These are phyloP conservation scores for Hemileia vastatrix DNA, from an alignment of 1,284 basidiomycete species.

Conservation along the genomic window DNA sequence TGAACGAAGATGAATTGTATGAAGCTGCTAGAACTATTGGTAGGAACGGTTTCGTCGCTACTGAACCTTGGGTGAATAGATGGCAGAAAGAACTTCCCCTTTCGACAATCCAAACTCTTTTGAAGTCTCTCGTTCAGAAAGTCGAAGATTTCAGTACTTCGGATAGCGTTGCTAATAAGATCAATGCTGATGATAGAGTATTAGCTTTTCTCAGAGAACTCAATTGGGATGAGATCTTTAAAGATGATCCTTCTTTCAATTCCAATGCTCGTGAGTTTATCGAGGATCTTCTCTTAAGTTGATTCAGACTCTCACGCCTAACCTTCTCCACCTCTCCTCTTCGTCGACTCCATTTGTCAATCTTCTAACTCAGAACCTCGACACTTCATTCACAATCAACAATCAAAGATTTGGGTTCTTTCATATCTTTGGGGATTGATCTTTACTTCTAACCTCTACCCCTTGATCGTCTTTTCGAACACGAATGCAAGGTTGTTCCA, in stretches of 20 bases:
- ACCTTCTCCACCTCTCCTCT: no score
- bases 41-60: conserved; percentile 34
- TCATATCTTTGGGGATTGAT: conserved; percentile 39
- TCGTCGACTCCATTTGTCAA: no score
- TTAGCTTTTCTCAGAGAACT: conserved; percentile 34
- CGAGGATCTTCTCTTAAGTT: background rate
- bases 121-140: conserved; percentile 30
- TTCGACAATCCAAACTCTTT: conserved; percentile 25
- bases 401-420: conserved; percentile 34
- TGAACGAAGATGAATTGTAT: conserved; percentile 25
- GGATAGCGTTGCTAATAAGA: conserved; percentile 13
- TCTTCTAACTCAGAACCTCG: no score
- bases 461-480: conserved; percentile 27
- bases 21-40: conserved; percentile 31
- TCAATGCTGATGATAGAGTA: conserved; percentile 32
- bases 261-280: conserved; percentile 4
- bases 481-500: conserved; percentile 22
- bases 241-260: conserved; percentile 26
- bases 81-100: conserved; percentile 35
- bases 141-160: conserved; percentile 33
- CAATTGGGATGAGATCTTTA: conserved; percentile 15
- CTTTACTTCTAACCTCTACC: conserved; percentile 30
- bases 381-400: conserved; percentile 34
- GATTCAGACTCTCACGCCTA: background rate
- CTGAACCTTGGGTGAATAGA: conserved; percentile 33